These are phyloP conservation scores for Ceratocystis variospora DNA, from an alignment of 2,329 filamentous ascomycete genomes.

Conservation along the genomic window DNA sequence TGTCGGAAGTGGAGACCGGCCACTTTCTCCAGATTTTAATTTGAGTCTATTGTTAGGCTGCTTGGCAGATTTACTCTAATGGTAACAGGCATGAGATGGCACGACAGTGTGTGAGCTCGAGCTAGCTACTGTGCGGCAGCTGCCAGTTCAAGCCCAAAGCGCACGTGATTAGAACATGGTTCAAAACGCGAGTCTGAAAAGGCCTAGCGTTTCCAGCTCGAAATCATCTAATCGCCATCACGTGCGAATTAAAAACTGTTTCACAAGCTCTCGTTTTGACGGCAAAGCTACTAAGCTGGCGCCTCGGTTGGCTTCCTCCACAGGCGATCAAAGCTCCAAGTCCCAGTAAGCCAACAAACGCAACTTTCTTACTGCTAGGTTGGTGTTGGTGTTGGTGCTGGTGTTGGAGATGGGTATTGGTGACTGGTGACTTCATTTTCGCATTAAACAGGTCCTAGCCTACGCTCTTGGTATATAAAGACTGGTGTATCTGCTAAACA, in stretches of 20 bases:
- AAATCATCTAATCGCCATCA: background rate
- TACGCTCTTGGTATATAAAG: too few relatives aligned
- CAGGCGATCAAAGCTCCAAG: background rate
- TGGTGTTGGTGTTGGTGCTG: background rate
- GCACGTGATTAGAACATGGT: too few relatives aligned
- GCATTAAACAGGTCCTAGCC: too few relatives aligned
- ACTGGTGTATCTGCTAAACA: too few relatives aligned
- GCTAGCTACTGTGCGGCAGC: too few relatives aligned
- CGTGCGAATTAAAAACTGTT: background rate
- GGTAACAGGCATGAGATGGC: too few relatives aligned
- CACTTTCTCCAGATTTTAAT: constrained; percentile 1
- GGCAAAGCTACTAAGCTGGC: background rate
- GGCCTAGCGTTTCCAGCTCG: background rate
- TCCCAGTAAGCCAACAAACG: background rate
- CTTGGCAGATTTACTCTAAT: background rate
- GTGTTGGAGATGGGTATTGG: background rate
- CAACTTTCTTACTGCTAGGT: background rate
- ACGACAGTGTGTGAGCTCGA: background rate
- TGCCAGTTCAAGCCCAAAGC: too few relatives aligned
- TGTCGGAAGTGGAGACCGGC: background rate
- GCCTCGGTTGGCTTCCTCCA: background rate
- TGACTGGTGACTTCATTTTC: background rate
- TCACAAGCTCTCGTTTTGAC: constrained; percentile 2
- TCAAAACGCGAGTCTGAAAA: background rate
- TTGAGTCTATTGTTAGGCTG: background rate